Evolutionary conservation across 352 stramenopile genomes (phyloP), one percentile per base, ranked within the genome.

Genomic region (Pythium sp.): DNA sequence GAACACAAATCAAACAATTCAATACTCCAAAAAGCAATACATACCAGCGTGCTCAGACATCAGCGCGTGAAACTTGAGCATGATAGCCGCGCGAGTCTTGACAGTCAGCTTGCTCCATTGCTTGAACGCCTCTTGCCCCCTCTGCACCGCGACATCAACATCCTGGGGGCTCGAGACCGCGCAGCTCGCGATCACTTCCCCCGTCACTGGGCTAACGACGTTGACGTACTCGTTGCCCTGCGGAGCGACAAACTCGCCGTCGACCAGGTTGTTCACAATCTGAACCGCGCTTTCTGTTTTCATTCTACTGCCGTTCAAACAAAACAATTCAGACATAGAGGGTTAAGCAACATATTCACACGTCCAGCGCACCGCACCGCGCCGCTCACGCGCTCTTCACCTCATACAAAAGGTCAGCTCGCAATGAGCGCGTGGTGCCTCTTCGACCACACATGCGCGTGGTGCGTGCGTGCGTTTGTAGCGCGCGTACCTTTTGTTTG

Each of bases 1-100:
- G 8, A 14, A 18, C 38, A 46, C 38, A 46, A 46, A 7, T 46
- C 5, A 7, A 3, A 14, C 12, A 46, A 15, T 15, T 14, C 12
- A 14, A 3, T 32, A 32, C 28, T 3, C 28, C 28, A 32, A 18
- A 20, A 46, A 46, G 12, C 14, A 38, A 5, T 11, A 64, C 59
- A 32, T 53, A 88, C 80, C 71, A n/a, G 95, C 81, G 73, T 99
- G 82, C 62, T 91, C 58, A 28, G 82, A 62, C 58, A 99, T 87
- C 4, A 99, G 79, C 28, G 94, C 72, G 74, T 99, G 96, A 68
- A 99, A 98, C 72, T 97, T 91, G 72, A 99, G 87, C 95, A 99
- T 98, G 58, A 97, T 89, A n/a, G 82, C 91, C 2, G 97, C 94
- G 34, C 97, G 92, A 7, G 93, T 76, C 81, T 99, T 99, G 68